Conservation (phyloP, 345 rosid species). For the Orychophragmus violaceus region DNA sequence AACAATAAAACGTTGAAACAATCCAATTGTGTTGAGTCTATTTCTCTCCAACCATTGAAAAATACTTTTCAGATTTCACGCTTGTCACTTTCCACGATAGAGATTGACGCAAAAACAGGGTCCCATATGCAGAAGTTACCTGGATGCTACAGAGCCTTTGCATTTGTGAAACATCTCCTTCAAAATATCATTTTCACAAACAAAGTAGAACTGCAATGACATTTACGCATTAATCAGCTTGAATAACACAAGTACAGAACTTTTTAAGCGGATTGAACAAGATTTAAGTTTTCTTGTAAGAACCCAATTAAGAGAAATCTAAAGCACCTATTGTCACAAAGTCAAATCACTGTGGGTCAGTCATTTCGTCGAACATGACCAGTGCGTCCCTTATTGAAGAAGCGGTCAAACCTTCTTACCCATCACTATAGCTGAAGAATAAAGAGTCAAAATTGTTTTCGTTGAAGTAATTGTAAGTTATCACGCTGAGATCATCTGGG, state of each 20-base stretch:
- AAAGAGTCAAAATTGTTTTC: not conserved
- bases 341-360: conserved; percentile 11
- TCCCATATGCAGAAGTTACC: conserved; percentile 1
- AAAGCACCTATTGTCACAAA: not conserved
- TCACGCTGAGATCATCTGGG: conserved; percentile 11
- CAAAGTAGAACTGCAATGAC: not conserved
- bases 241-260: not conserved
- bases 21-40: conserved; percentile 6
- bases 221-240: not conserved
- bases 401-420: not conserved
- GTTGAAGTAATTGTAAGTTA: not conserved
- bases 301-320: not conserved
- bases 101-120: not conserved
- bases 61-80: not conserved
- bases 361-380: conserved; percentile 23
- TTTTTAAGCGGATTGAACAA: not conserved
- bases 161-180: not conserved
- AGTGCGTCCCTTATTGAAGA: not conserved
- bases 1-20: not conserved
- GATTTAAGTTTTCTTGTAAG: not conserved
- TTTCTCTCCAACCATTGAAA: not conserved
- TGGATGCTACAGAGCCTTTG: not conserved
- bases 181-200: not conserved
- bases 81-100: conserved; percentile 9
- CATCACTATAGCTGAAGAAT: not conserved